Percentiles rank a stretch among this genome's conserved stretches.
These are phyloP conservation scores for Coccomyxa sp. DNA, from an alignment of 139 green algal species.

Conservation along the genomic window DNA sequence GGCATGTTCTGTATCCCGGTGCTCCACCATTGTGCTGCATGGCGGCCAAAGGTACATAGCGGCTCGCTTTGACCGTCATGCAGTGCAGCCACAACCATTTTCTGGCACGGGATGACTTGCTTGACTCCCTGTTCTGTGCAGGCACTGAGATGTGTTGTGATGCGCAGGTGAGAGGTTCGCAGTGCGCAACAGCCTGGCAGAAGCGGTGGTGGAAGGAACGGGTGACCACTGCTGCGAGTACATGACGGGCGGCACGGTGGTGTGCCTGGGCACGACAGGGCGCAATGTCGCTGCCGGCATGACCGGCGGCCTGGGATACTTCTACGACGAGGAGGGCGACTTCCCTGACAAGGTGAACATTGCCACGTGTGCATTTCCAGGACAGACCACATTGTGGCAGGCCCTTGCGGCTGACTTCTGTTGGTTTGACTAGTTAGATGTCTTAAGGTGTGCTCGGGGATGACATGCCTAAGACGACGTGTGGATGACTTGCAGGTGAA, in stretches of 20 bases:
- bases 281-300: slow-evolving; percentile 97
- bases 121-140: not conserved
- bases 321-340: slow-evolving; percentile 89
- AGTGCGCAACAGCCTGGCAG: slow-evolving; percentile 89
- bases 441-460: too few relatives aligned
- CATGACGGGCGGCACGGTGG: slow-evolving; percentile 80
- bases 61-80: too few relatives aligned
- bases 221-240: slow-evolving; percentile 99
- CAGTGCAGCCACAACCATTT: too few relatives aligned
- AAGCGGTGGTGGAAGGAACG: slow-evolving; percentile 92
- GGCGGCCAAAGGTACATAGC: not conserved
- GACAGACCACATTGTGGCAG: too few relatives aligned
- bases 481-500: slow-evolving; percentile 69
- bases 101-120: too few relatives aligned
- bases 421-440: too few relatives aligned
- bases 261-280: slow-evolving; percentile 53
- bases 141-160: not conserved
- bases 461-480: not conserved
- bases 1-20: not conserved
- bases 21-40: not conserved
- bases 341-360: slow-evolving; percentile 73
- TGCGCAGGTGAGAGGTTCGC: slow-evolving; percentile 65
- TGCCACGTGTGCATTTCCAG: not conserved
- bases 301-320: slow-evolving; percentile 97
- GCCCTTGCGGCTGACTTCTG: too few relatives aligned